Evolutionary conservation across 2,329 filamentous ascomycete genomes (phyloP), one percentile per base, ranked within the genome.

Genomic region (Orbilia javanica): DNA sequence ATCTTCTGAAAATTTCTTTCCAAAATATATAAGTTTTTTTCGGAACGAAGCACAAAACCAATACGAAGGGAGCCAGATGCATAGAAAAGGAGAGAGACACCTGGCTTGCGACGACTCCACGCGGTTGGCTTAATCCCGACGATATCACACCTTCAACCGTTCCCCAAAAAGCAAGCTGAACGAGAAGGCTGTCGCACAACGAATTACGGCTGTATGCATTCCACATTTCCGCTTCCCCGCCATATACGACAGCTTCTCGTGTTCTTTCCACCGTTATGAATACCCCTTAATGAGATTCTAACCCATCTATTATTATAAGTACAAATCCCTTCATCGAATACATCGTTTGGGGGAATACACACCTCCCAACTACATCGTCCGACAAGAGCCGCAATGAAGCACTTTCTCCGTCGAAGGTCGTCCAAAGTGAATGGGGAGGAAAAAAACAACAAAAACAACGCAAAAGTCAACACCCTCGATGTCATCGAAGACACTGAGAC

Each of bases 361-460:
- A 13, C 27, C 25, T 29, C 42, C 2, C 29, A 57, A 36, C 39
- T 31, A 8, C 36, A 18, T 25, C 25, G 13, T 48, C n/a, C 65
- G 3, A 42, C 55, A 11, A 8, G 18, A 52, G 48, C 31, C 64
- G n/a, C 36, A 60, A 69, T 50, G 55, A 76, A 53, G 72, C 57
- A 50, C 42, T 76, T 69, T 52, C 65, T 76, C 22, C 64, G 72
- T 50, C 73, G 73, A 63, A 71, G 53, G 52, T 53, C 66, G 18
- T 77, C 73, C 50, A 77, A 70, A 42, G 25, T 50, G 34, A 55
- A 52, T 4, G 55, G 27, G 31, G 72, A 64, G 10, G 66, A 71
- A 46, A 77, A 71, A 60, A 20, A 60, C 66, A 77, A 77, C 73
- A 77, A 77, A 71, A 67, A 66, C 73, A 77, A 77, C 73, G 53